A percentile compares a stretch with the other conserved stretches of the same genome.
These are phyloP conservation scores for Gorgonomyces haynaldii DNA, from an alignment of 192 early-diverging fungal species.

Conservation along the genomic window DNA sequence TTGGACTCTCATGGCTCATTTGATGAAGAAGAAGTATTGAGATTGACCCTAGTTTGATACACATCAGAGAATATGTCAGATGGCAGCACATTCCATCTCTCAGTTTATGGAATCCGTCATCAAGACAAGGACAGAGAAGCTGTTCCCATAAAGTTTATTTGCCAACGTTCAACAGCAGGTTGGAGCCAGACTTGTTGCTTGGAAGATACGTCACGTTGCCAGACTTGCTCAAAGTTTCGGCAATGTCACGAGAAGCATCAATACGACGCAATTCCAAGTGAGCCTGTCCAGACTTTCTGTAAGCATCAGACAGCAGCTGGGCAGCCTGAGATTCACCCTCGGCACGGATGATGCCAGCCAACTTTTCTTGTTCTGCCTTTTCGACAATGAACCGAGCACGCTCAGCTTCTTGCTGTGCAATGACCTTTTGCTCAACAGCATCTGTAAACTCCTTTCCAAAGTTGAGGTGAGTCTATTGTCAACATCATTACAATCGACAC, in stretches of 20 bases:
- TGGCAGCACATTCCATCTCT: constrained; percentile 34
- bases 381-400: constrained; percentile 97
- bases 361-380: constrained; percentile 96
- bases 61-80: constrained; percentile 20
- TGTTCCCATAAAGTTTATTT: constrained; percentile 8
- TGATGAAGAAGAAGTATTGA: constrained; percentile 46
- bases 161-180: constrained; percentile 63
- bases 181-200: constrained; percentile 34
- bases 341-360: constrained; percentile 90
- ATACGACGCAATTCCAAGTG: constrained; percentile 92
- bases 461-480: constrained; percentile 80
- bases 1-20: constrained; percentile 67
- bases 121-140: constrained; percentile 42
- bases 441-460: constrained; percentile 98
- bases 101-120: constrained; percentile 59
- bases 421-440: constrained; percentile 97
- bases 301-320: constrained; percentile 75
- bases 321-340: constrained; percentile 97
- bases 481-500: constrained; percentile 72
- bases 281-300: constrained; percentile 85
- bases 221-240: constrained; percentile 66
- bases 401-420: constrained; percentile 98
- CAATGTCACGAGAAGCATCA: constrained; percentile 95
- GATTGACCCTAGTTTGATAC: constrained; percentile 20
- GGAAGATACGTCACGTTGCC: constrained; percentile 91